Evolutionary conservation across 305 asterid genomes (phyloP).

Genomic region (Euphrasia arctica): DNA sequence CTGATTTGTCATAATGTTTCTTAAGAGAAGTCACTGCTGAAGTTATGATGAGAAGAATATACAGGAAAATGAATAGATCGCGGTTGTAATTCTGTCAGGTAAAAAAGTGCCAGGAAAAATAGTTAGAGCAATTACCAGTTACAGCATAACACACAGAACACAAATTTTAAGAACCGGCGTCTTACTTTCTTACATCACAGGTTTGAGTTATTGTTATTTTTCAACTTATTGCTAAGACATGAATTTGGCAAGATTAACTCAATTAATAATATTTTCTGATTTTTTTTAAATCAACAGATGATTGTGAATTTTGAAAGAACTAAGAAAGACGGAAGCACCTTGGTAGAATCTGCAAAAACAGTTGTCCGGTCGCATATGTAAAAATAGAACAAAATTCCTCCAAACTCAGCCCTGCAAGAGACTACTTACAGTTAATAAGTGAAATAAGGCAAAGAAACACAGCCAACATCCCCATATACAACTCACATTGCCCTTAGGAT

Average conservation of each 20-base stretch:
- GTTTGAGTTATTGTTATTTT: not conserved
- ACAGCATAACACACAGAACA: conserved; percentile 9
- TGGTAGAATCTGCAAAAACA: not conserved
- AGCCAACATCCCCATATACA: too few relatives aligned
- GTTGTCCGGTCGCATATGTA: not conserved
- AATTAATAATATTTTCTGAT: not conserved
- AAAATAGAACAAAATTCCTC: not conserved
- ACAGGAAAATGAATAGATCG: conserved; percentile 86
- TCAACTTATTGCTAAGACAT: not conserved
- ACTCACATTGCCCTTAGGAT: not conserved
- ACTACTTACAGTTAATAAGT: not conserved
- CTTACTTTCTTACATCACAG: not conserved
- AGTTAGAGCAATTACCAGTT: conserved; percentile 17
- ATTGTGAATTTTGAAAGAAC: conserved; percentile 14
- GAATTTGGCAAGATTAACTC: conserved; percentile 9
- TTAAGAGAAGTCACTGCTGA: conserved; percentile 96
- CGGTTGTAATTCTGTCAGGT: conserved; percentile 85
- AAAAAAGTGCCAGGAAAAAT: conserved; percentile 16
- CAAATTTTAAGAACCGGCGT: not conserved
- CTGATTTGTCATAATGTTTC: conserved; percentile 85
- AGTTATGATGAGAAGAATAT: conserved; percentile 78
- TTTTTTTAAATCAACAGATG: not conserved
- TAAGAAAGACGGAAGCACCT: not conserved
- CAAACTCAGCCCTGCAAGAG: not conserved
- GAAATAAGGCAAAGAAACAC: not conserved